Evolutionary conservation across 306 rosid genomes (phyloP).

Genomic region (Quercus suber): DNA sequence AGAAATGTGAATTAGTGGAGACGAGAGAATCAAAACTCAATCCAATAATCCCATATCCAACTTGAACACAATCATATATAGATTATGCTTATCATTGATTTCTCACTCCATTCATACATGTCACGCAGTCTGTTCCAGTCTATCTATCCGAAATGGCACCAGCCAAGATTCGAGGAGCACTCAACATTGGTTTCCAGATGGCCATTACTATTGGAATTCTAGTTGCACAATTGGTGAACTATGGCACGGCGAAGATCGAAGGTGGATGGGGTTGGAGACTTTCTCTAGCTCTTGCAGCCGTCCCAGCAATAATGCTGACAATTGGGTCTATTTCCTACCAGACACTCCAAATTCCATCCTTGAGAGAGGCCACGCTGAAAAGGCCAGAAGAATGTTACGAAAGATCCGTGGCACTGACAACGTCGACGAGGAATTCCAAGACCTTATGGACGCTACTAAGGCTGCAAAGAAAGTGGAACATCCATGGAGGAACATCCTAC

Average conservation of each 20-base stretch:
- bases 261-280: conserved; percentile 46
- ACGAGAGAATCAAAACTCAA: too few species aligned
- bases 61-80: too few species aligned
- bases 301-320: conserved; percentile 41
- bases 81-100: too few species aligned
- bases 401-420: conserved; percentile 30
- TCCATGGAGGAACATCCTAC: conserved; percentile 31
- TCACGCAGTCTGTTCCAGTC: conserved; percentile 35
- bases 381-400: conserved; percentile 30
- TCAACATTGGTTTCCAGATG: conserved; percentile 42
- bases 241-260: conserved; percentile 26
- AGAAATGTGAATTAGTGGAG: too few species aligned
- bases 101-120: too few species aligned
- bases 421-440: conserved; percentile 42
- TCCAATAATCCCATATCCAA: too few species aligned
- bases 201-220: conserved; percentile 42
- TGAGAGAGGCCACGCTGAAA: conserved; percentile 31
- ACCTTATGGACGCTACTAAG: conserved; percentile 28
- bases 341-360: conserved; percentile 54
- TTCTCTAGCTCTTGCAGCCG: conserved; percentile 28
- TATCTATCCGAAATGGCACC: conserved; percentile 56
- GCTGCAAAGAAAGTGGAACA: conserved; percentile 29
- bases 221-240: conserved; percentile 34
- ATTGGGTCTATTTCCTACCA: conserved; percentile 34
- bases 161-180: conserved; percentile 40